Evolutionary conservation across 352 stramenopile species (phyloP), one percentile per base, ranked within the genome.

Genomic region (Globisporangium iwayamae): DNA sequence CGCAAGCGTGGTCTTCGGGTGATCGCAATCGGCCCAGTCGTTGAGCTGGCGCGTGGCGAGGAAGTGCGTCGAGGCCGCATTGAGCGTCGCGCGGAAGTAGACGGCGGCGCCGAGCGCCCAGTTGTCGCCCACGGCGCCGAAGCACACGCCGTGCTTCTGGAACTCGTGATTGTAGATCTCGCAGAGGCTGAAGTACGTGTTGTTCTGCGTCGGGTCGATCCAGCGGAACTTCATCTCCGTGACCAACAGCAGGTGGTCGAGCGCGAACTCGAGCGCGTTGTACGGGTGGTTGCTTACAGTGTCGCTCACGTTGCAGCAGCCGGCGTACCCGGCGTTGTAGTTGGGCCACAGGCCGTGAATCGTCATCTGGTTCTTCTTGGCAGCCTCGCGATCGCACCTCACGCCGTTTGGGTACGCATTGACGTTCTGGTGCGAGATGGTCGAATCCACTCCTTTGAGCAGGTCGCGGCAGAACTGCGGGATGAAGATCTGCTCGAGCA

Each of bases 151-250:
- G 70, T 93, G 84, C 73, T 93, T 93, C 72, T 93, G 84, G 75
- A 86, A 90, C 69, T 91, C 82, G 72, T 93, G 84, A 73, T 90
- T 78, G 73, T 91, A 93, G 66, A 89, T 85, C 71, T 93, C 80
- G 55, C 84, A 93, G 9, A 93, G 72, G 60, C 74, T 71, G 65
- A 89, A 75, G 68, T 85, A 80, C 14, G 79, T 73, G 46, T 66
- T 79, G 20, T 61, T 41, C 57, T 83, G 65, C 30, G 83, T 83
- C 41, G 83, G 76, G 45, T 91, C 83, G 32, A 90, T 66, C 83
- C 83, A 93, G 62, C 82, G 76, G 22, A 67, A 57, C 9, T 65
- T 70, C 83, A 93, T 91, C 47, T 76, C 60, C 16, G 73, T 70
- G 18, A 91, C 73, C 56, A 91, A 65, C 25, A 65, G 59, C 30